Percentiles rank a stretch among this genome's conserved stretches.
These are phyloP conservation scores for Westerdykella aurantiaca DNA, from an alignment of 2,329 filamentous ascomycete genomes.

Conservation along the genomic window DNA sequence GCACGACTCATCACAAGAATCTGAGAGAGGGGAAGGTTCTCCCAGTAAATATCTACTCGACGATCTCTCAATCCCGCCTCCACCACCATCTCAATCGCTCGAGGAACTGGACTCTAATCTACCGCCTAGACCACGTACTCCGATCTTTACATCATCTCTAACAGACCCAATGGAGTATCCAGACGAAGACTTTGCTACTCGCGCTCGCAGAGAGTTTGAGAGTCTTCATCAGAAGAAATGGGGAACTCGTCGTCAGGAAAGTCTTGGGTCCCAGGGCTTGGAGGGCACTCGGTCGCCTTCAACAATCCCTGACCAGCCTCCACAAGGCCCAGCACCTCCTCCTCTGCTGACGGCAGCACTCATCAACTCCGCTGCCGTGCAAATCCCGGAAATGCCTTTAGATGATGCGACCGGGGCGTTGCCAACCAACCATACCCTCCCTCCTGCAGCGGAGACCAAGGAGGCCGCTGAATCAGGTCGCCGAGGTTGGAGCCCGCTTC, in stretches of 20 bases:
- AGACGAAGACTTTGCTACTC: too few relatives aligned
- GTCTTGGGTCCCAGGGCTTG: not conserved
- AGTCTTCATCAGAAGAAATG: not conserved
- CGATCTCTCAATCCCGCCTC: not conserved
- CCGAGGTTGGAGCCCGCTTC: not conserved
- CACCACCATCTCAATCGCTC: not conserved
- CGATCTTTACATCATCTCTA: not conserved
- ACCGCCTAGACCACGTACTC: not conserved
- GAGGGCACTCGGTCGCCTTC: constrained; percentile 31
- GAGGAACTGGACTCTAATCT: not conserved
- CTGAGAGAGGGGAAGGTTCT: not conserved
- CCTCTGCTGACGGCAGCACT: constrained; percentile 25
- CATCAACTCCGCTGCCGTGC: constrained; percentile 7
- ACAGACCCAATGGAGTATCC: not conserved
- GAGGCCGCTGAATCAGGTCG: not conserved
- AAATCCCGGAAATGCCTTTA: not conserved
- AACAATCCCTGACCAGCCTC: constrained; percentile 26
- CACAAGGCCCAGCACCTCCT: constrained; percentile 18
- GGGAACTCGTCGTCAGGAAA: not conserved
- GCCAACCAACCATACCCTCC: not conserved
- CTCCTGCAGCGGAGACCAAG: not conserved
- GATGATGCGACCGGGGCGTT: not conserved
- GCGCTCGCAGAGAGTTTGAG: not conserved
- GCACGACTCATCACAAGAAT: constrained; percentile 31
- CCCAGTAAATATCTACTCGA: not conserved